Percentiles rank a stretch among this genome's conserved stretches.
Conservation (phyloP, 75 land plant genomes). For the Chamaecyparis obtusa region DNA sequence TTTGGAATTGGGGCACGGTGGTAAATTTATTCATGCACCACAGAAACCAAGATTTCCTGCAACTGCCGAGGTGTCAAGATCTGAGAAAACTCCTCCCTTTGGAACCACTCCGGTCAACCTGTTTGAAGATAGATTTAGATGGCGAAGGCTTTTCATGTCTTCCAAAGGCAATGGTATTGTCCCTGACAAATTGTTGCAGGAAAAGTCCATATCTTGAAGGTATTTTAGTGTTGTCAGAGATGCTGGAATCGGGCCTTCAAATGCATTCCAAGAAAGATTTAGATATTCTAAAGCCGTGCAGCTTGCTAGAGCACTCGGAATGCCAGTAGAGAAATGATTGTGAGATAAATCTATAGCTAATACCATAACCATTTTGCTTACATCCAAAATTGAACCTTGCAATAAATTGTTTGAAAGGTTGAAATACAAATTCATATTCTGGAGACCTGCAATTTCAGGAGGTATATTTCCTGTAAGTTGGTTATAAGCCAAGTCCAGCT, state of each 20-base stretch:
- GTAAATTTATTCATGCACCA: not conserved
- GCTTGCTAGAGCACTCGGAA: too few species aligned
- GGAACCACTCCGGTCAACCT: not conserved
- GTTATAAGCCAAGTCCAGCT: not conserved
- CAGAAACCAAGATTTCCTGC: not conserved
- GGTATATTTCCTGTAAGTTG: not conserved
- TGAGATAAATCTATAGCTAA: too few species aligned
- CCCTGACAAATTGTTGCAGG: too few species aligned
- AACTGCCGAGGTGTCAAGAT: not conserved
- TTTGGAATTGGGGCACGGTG: not conserved
- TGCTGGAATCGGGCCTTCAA: not conserved
- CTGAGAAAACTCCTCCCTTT: not conserved
- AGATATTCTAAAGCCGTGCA: too few species aligned
- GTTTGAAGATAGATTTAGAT: not conserved
- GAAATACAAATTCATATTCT: too few species aligned
- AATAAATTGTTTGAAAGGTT: too few species aligned
- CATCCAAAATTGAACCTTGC: too few species aligned
- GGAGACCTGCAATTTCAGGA: too few species aligned
- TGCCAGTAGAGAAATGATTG: too few species aligned
- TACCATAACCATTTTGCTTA: too few species aligned
- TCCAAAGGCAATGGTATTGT: too few species aligned
- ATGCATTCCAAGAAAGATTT: not conserved
- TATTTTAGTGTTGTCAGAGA: not conserved
- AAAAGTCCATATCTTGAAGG: not conserved
- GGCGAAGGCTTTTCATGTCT: too few species aligned